Conservation (phyloP, 129 eudicot species). For the Helichrysum umbraculigerum region DNA sequence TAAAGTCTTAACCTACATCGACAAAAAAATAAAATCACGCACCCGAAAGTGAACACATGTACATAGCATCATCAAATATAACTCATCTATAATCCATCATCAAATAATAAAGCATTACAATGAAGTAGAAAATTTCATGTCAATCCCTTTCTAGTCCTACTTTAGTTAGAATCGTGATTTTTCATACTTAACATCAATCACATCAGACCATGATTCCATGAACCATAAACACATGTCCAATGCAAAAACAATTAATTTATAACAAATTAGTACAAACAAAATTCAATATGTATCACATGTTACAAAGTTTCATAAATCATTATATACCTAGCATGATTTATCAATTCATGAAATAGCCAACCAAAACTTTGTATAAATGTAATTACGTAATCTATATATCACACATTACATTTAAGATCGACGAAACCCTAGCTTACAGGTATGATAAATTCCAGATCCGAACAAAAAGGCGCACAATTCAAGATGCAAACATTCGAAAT, state of each 20-base stretch:
- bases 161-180: too few species aligned
- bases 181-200: too few species aligned
- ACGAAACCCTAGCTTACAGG: neutral
- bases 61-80: too few species aligned
- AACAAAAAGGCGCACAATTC: neutral
- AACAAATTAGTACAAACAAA: too few species aligned
- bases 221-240: too few species aligned
- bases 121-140: neutral
- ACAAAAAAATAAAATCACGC: conserved; percentile 19
- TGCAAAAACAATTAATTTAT: too few species aligned
- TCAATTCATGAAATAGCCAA: neutral
- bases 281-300: too few species aligned
- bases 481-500: neutral
- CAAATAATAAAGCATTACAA: neutral
- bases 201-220: too few species aligned
- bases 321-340: neutral
- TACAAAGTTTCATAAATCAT: too few species aligned
- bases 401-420: neutral
- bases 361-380: too few species aligned
- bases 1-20: conserved; percentile 49
- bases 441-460: conserved; percentile 18
- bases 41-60: neutral
- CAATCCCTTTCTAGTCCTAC: too few species aligned
- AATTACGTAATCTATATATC: neutral
- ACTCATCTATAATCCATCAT: neutral